Percentiles rank a stretch among this genome's conserved stretches.
Conservation (phyloP, 2,329 filamentous ascomycete species). For the Sarocladiaceae sp. region DNA sequence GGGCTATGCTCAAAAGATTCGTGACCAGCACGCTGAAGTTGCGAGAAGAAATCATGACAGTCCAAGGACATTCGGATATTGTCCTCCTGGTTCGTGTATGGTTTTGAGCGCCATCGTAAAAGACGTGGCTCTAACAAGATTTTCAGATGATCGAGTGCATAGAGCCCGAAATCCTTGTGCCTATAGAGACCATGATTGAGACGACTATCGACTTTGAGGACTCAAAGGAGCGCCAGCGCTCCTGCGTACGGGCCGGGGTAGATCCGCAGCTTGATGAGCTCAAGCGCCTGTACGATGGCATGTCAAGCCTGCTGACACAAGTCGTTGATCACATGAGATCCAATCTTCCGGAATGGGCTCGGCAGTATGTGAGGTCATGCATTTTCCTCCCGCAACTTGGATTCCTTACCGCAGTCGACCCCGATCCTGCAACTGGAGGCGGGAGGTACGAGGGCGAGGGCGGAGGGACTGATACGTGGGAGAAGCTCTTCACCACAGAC, state of each 20-base stretch:
- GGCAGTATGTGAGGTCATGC: conserved; percentile 61
- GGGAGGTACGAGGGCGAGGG: conserved; percentile 61
- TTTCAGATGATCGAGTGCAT: conserved; percentile 55
- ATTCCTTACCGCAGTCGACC: conserved; percentile 75
- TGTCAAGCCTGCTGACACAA: conserved; percentile 68
- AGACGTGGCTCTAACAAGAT: conserved; percentile 11
- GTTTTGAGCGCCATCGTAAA: conserved; percentile 19
- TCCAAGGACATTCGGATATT: conserved; percentile 17
- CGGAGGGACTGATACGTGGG: conserved; percentile 60
- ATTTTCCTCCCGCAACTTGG: conserved; percentile 90
- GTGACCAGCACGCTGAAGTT: conserved; percentile 67
- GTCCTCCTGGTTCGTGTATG: conserved; percentile 33
- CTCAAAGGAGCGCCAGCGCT: conserved; percentile 66
- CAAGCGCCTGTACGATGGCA: conserved; percentile 72
- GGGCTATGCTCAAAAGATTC: conserved; percentile 70
- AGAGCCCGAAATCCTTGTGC: conserved; percentile 53
- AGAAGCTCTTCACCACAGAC: conserved; percentile 70
- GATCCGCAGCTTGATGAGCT: conserved; percentile 72
- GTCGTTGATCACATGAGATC: conserved; percentile 61
- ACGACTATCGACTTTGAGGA: conserved; percentile 76
- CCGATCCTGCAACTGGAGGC: conserved; percentile 41
- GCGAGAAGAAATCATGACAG: conserved; percentile 48
- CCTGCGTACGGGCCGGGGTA: conserved; percentile 68
- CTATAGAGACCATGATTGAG: conserved; percentile 66
- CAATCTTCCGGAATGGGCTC: conserved; percentile 57